phyloP scores from a whole-genome alignment of 225 moss, liverwort and hornwort species.

The Climacium dendroides region DNA sequence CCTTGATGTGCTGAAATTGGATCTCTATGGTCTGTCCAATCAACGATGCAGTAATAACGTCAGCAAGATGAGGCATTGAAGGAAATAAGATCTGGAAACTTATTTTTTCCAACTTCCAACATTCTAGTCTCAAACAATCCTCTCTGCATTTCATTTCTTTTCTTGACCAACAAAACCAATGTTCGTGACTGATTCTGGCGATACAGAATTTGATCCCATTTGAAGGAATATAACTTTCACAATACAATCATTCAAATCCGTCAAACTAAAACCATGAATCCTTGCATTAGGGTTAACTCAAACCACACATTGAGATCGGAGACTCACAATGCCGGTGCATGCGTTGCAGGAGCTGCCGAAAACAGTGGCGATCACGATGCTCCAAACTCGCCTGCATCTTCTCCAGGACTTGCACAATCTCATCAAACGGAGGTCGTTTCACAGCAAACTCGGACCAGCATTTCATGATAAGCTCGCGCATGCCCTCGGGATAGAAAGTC shows the following conservation, averaged over 20 bases:
- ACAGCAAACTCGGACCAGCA: conserved; percentile 37
- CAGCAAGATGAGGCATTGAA: background rate
- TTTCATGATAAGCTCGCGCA: conserved; percentile 29
- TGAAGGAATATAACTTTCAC: background rate
- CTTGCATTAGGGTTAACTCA: background rate
- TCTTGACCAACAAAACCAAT: background rate
- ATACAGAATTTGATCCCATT: background rate
- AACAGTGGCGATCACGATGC: conserved; percentile 5
- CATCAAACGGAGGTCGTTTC: conserved; percentile 20
- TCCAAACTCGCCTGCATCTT: background rate
- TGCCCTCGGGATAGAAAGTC: conserved; percentile 36
- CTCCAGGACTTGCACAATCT: conserved; percentile 13
- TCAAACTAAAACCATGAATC: background rate
- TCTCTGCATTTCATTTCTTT: background rate
- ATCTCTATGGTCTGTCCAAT: background rate
- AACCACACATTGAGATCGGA: background rate
- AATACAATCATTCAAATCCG: background rate
- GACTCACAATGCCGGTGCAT: conserved; percentile 21
- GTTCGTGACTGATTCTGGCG: background rate
- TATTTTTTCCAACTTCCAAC: background rate
- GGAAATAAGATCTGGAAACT: background rate
- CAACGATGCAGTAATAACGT: background rate
- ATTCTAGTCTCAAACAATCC: background rate
- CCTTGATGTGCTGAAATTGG: background rate
- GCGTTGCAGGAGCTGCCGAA: conserved; percentile 20